Conservation (phyloP, 441 rosid genomes). For the Euphorbia celastroides region DNA sequence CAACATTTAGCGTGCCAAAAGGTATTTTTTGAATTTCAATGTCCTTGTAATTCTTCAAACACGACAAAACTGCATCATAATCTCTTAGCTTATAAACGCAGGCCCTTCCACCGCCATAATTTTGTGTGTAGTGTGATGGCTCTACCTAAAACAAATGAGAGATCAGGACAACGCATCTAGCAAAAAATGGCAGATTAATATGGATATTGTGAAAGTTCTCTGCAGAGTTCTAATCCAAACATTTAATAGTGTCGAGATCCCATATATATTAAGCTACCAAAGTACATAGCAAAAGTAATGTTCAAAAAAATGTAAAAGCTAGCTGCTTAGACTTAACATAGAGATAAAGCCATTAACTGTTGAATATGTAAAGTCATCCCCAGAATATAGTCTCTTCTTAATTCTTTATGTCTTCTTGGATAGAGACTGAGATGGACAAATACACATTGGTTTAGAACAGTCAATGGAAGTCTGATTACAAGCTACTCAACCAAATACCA, state of each 20-base stretch:
- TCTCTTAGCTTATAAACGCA: slow-evolving; percentile 72
- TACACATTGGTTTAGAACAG: not conserved
- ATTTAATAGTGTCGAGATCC: not conserved
- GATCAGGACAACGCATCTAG: slow-evolving; percentile 1
- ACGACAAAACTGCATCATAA: slow-evolving; percentile 50
- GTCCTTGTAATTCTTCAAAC: slow-evolving; percentile 50
- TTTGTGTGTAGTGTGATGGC: slow-evolving; percentile 74
- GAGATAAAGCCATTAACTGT: not conserved
- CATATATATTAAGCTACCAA: not conserved
- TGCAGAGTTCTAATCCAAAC: not conserved
- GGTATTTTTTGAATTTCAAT: slow-evolving; percentile 71
- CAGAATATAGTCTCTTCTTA: not conserved
- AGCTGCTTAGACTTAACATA: not conserved
- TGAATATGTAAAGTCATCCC: not conserved
- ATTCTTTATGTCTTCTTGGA: not conserved
- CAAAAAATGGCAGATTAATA: not conserved
- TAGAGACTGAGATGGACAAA: not conserved
- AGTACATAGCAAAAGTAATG: not conserved
- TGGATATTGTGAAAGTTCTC: not conserved
- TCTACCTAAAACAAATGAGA: slow-evolving; percentile 38
- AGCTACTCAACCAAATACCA: slow-evolving; percentile 6
- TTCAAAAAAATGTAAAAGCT: not conserved
- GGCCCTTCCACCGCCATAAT: slow-evolving; percentile 67
- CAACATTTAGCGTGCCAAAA: slow-evolving; percentile 64
- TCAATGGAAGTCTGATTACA: not conserved